These are phyloP conservation scores for Prototheca cutis DNA, from an alignment of 163 green algal genomes.

Conservation along the genomic window DNA sequence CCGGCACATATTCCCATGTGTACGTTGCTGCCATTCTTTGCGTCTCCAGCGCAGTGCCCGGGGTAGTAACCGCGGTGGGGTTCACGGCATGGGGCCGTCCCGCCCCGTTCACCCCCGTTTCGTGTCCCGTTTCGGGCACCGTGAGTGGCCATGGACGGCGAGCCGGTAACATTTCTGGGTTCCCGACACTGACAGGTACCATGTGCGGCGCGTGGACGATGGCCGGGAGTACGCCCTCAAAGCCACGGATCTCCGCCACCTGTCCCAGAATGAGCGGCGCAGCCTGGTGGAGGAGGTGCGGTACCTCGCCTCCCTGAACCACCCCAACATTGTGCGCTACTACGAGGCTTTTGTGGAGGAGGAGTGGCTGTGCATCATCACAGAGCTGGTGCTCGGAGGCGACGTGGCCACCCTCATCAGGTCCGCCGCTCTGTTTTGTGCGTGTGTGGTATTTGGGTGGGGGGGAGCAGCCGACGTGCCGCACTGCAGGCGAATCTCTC, in stretches of 20 bases:
- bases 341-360: slow-evolving; percentile 43
- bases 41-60: background rate
- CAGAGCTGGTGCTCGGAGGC: slow-evolving; percentile 42
- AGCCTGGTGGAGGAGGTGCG: slow-evolving; percentile 1
- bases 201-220: background rate
- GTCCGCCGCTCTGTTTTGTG: no score
- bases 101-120: no score
- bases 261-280: background rate
- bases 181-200: slow-evolving; percentile 1
- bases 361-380: slow-evolving; percentile 40
- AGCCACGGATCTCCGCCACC: background rate
- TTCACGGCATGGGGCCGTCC: no score
- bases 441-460: no score
- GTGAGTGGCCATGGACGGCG: no score
- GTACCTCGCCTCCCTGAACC: slow-evolving; percentile 6
- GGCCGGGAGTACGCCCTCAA: slow-evolving; percentile 3
- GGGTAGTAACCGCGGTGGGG: no score
- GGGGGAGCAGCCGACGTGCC: no score
- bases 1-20: slow-evolving; percentile 1
- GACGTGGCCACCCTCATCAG: slow-evolving; percentile 38
- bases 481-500: no score
- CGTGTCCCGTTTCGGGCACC: no score
- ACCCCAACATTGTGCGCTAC: slow-evolving; percentile 32
- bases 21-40: background rate
- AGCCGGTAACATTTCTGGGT: no score